Evolutionary conservation across 1,284 basidiomycete species (phyloP).

Genomic region (Trichosporon sp.): DNA sequence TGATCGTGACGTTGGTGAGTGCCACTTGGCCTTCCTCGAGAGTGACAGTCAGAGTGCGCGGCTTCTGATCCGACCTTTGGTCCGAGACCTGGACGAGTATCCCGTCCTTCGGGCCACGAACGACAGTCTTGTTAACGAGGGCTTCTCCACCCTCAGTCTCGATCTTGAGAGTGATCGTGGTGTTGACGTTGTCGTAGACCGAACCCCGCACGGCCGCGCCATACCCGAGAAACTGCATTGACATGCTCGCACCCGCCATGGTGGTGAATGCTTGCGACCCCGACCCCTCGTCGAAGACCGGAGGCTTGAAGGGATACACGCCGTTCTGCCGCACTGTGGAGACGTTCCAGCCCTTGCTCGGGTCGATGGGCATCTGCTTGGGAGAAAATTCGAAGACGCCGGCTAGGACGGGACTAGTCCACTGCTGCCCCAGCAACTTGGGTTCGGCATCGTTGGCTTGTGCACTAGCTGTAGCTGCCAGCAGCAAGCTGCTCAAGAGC

Average conservation of each 20-base stretch:
- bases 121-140: not conserved
- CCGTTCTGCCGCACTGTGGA: not conserved
- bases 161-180: not conserved
- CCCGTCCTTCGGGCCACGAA: not conserved
- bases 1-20: not conserved
- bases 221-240: not conserved
- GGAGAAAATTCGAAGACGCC: not conserved
- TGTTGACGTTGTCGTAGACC: not conserved
- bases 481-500: not conserved
- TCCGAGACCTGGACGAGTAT: not conserved
- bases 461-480: not conserved
- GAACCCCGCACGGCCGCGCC: not conserved
- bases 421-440: not conserved
- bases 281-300: not conserved
- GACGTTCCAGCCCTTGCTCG: not conserved
- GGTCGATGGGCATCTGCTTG: not conserved
- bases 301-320: not conserved
- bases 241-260: not conserved
- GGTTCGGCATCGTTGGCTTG: not conserved
- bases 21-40: too few relatives aligned
- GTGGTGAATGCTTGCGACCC: not conserved
- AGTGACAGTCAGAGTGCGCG: not conserved
- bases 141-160: not conserved
- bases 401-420: not conserved
- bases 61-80: not conserved